Conservation (phyloP, 2,329 filamentous ascomycete species). For the Exophiala viscosa region DNA sequence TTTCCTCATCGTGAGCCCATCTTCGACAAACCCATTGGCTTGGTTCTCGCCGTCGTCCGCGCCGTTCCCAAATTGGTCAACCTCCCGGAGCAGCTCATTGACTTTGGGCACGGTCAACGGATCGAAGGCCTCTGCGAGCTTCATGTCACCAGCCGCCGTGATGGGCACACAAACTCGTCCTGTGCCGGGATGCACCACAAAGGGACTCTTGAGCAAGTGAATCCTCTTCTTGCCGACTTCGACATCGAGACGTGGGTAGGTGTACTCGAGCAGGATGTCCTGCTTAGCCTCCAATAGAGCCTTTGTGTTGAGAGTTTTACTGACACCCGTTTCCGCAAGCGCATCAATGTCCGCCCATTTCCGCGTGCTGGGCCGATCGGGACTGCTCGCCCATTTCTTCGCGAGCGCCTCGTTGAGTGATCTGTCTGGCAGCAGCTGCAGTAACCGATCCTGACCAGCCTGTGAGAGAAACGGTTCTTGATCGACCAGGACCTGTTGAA, state of each 20-base stretch:
- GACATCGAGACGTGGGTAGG: constrained; percentile 92
- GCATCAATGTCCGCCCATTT: constrained; percentile 96
- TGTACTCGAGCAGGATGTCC: constrained; percentile 94
- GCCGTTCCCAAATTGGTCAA: constrained; percentile 68
- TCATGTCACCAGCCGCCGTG: constrained; percentile 51
- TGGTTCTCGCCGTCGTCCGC: constrained; percentile 41
- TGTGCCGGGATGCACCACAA: constrained; percentile 92
- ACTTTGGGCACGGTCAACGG: constrained; percentile 87
- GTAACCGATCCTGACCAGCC: constrained; percentile 70
- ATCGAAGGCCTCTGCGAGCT: constrained; percentile 73
- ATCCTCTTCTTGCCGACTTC: constrained; percentile 97
- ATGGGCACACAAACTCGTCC: constrained; percentile 95
- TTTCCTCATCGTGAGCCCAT: constrained; percentile 38
- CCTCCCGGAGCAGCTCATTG: constrained; percentile 73
- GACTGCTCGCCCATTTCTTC: constrained; percentile 85
- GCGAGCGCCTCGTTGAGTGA: constrained; percentile 72
- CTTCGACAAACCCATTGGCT: constrained; percentile 33
- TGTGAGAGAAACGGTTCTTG: constrained; percentile 79
- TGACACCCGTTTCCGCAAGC: constrained; percentile 71
- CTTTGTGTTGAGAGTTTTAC: constrained; percentile 67
- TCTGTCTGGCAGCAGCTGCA: constrained; percentile 80
- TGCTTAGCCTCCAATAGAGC: constrained; percentile 85
- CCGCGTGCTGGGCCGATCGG: constrained; percentile 67
- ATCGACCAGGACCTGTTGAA: constrained; percentile 75
- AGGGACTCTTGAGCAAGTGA: constrained; percentile 94